Conservation (phyloP, 306 rosid genomes). For the Cicer yamashitae region DNA sequence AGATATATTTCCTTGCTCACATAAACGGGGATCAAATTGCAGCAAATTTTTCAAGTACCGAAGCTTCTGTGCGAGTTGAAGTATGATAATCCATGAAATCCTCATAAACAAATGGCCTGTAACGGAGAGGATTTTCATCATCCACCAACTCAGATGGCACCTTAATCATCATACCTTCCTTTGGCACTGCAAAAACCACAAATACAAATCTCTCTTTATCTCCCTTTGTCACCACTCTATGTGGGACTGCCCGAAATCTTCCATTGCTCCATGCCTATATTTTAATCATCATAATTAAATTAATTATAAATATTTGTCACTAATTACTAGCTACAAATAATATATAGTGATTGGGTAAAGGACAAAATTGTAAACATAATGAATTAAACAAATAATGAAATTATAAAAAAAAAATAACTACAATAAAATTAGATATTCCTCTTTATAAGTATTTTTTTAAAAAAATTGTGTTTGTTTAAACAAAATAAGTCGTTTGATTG, state of each 20-base stretch:
- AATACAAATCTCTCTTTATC: slow-evolving; percentile 48
- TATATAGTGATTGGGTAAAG: too few species aligned
- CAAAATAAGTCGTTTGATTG: too few species aligned
- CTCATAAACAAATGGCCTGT: slow-evolving; percentile 45
- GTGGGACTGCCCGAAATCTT: slow-evolving; percentile 54
- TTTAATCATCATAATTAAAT: too few species aligned
- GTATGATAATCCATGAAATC: slow-evolving; percentile 27
- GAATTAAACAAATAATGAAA: too few species aligned
- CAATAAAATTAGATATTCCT: too few species aligned
- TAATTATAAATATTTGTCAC: not conserved
- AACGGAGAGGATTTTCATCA: slow-evolving; percentile 47
- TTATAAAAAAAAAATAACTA: too few species aligned
- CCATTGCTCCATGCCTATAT: slow-evolving; percentile 65
- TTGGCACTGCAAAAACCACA: slow-evolving; percentile 47
- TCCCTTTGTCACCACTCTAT: slow-evolving; percentile 55
- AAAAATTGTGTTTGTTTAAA: too few species aligned
- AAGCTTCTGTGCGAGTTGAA: slow-evolving; percentile 21
- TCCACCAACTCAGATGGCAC: slow-evolving; percentile 54
- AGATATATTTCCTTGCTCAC: too few species aligned
- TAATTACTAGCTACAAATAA: too few species aligned
- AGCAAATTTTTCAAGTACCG: not conserved
- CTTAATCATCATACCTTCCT: slow-evolving; percentile 45
- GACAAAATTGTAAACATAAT: too few species aligned
- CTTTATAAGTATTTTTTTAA: too few species aligned
- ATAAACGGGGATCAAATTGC: too few species aligned